Conservation (phyloP, 176 grass and related monocot species). For the Elymus sibiricus region DNA sequence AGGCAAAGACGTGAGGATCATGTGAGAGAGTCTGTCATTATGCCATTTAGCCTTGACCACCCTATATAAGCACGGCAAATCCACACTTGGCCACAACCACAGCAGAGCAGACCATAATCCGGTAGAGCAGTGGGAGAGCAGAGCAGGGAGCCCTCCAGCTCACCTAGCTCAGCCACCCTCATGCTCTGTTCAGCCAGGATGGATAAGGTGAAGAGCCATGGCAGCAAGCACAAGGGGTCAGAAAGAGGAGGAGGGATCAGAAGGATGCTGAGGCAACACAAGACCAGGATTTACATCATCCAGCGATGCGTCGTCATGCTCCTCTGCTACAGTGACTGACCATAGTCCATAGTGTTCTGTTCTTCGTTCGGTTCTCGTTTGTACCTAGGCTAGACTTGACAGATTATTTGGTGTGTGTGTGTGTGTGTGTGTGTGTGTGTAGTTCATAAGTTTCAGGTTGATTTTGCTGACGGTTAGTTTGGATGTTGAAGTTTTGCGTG, state of each 20-base stretch:
- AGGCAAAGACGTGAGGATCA: constrained; percentile 5
- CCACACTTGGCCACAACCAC: not conserved
- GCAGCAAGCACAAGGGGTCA: constrained; percentile 6
- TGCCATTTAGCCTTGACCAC: not conserved
- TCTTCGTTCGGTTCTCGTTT: constrained; percentile 1
- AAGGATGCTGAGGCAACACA: constrained; percentile 53
- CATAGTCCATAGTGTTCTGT: too few relatives aligned
- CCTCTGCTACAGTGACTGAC: constrained; percentile 56
- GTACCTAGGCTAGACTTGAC: constrained; percentile 3
- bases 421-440: too few relatives aligned
- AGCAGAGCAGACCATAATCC: not conserved
- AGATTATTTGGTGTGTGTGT: constrained; percentile 41
- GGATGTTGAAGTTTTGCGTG: not conserved
- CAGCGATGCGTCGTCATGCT: constrained; percentile 58
- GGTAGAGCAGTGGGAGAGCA: not conserved
- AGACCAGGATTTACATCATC: constrained; percentile 54
- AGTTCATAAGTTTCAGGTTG: constrained; percentile 5
- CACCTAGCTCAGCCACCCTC: not conserved
- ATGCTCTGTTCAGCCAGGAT: constrained; percentile 1
- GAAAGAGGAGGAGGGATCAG: constrained; percentile 26
- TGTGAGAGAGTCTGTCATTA: not conserved
- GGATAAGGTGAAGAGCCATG: constrained; percentile 27
- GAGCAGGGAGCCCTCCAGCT: not conserved
- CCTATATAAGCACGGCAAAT: not conserved
- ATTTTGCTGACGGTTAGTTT: not conserved